Evolutionary conservation across 208 protist genomes (phyloP), one percentile per base, ranked within the genome.

Genomic region (Herpetomonas muscarum): DNA sequence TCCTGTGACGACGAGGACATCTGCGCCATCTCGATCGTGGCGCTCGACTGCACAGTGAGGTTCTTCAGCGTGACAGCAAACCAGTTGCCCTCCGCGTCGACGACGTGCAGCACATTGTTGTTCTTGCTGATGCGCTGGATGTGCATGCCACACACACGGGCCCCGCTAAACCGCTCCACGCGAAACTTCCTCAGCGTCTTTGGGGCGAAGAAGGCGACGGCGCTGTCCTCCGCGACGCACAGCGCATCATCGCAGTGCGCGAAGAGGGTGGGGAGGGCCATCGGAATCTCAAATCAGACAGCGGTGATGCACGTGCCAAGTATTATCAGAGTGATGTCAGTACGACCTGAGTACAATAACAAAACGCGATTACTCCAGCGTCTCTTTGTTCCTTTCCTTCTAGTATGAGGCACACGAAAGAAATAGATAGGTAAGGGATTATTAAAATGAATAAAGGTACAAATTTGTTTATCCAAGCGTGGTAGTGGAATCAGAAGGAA

Each of bases 131-230:
- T 47, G 1, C 61, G 15, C 39, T 76, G 55, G 24, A 75, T 51
- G 58, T 76, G 72, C 9, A 94, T 34, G 21, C 87, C 87, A 57
- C 72, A 80, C 1, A 94, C 62, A 15, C 81, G 80, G 7, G 61
- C 52, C 12, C 84, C 87, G 49, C 70, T 88, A 5, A 94, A 71
- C 15, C 79, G 67, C 71, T 94, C 83, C 42, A 91, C 87, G 24
- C 76, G 80, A 42, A 90, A 94, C 67, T 94, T 94, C 49, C 76
- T 84, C 13, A 94, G 66, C 31, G 72, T 85, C 55, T 87, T 87
- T 2, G 83, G 69, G 7, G 83, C 75, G 64, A 85, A 94, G 57
- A 94, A 90, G 22, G 83, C 63, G 15, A 94, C 76, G 12, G 75
- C 64, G 28, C 64, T 78, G 67, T 94, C 87, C 64, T 94, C 83